phyloP scores from a whole-genome alignment of 768 basidiomycete genomes.

The Phallus indusiatus region DNA sequence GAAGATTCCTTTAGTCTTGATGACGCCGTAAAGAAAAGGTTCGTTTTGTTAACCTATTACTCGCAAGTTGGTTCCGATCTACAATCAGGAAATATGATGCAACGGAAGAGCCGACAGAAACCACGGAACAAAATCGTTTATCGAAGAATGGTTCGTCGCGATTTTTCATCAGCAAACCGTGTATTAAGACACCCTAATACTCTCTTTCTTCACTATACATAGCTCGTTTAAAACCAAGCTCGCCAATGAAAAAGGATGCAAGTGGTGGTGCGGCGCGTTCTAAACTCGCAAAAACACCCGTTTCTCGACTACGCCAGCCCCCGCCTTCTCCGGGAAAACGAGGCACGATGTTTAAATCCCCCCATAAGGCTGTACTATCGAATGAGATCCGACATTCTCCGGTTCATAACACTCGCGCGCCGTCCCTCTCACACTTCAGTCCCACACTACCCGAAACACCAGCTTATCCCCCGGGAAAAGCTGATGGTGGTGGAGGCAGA shows the following conservation, averaged over 20 bases:
- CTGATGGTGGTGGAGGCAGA: conserved; percentile 11
- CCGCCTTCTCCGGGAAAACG: conserved; percentile 18
- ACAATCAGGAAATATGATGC: conserved; percentile 40
- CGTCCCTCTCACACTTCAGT: conserved; percentile 64
- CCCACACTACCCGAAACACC: conserved; percentile 54
- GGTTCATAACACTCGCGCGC: conserved; percentile 23
- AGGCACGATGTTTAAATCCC: conserved; percentile 18
- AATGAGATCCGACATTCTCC: conserved; percentile 19
- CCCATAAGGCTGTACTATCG: conserved; percentile 12
- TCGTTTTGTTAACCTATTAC: neutral
- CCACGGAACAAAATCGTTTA: conserved; percentile 36
- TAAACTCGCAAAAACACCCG: conserved; percentile 33
- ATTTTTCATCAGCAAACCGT: neutral
- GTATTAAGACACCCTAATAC: no score
- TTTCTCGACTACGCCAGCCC: conserved; percentile 33
- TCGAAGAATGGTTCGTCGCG: conserved; percentile 45
- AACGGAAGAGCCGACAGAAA: conserved; percentile 45
- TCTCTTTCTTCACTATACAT: conserved; percentile 4
- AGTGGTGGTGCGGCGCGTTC: conserved; percentile 38
- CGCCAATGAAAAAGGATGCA: conserved; percentile 43
- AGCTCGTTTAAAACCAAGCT: conserved; percentile 34
- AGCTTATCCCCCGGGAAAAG: conserved; percentile 39
- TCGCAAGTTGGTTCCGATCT: no score
- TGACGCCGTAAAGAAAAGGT: conserved; percentile 56
- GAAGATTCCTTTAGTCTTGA: conserved; percentile 32